A percentile compares a stretch with the other conserved stretches of the same genome.
Conservation (phyloP, 108 stramenopile species). For the Cyclotella baltica region DNA sequence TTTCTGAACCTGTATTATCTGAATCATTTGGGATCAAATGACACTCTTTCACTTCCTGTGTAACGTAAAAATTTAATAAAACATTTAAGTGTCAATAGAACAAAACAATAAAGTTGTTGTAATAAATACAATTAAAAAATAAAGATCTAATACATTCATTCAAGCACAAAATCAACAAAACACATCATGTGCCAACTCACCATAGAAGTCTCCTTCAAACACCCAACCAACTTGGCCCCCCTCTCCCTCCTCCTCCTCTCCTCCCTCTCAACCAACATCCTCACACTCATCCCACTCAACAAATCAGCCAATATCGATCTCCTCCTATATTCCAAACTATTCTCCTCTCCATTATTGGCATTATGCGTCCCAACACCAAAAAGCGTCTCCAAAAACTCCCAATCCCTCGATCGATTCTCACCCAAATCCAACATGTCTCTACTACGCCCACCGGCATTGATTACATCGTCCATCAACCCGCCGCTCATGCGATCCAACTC, state of each 20-base stretch:
- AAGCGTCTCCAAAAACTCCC: constrained; percentile 30
- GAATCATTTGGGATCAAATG: constrained; percentile 34
- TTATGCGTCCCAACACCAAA: constrained; percentile 1
- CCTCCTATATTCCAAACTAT: not conserved
- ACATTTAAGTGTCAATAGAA: not conserved
- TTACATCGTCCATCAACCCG: not conserved
- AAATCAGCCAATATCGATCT: constrained; percentile 20
- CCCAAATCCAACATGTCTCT: constrained; percentile 5
- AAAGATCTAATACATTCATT: not conserved
- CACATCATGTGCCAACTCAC: not conserved
- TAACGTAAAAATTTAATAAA: not conserved
- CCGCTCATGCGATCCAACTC: constrained; percentile 13
- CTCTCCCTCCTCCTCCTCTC: constrained; percentile 21
- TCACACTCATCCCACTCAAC: constrained; percentile 27
- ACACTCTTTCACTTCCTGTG: constrained; percentile 20
- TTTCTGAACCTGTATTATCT: too few relatives aligned
- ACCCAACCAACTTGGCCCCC: constrained; percentile 21
- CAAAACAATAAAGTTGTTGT: not conserved
- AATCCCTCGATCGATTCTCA: constrained; percentile 17
- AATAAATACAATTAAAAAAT: not conserved
- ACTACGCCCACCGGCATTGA: not conserved
- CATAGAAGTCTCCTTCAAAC: constrained; percentile 41
- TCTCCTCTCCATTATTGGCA: not conserved
- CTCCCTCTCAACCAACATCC: constrained; percentile 32
- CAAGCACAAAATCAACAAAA: not conserved